phyloP scores from a whole-genome alignment of 306 rosid genomes.

The Nissolia schottii region DNA sequence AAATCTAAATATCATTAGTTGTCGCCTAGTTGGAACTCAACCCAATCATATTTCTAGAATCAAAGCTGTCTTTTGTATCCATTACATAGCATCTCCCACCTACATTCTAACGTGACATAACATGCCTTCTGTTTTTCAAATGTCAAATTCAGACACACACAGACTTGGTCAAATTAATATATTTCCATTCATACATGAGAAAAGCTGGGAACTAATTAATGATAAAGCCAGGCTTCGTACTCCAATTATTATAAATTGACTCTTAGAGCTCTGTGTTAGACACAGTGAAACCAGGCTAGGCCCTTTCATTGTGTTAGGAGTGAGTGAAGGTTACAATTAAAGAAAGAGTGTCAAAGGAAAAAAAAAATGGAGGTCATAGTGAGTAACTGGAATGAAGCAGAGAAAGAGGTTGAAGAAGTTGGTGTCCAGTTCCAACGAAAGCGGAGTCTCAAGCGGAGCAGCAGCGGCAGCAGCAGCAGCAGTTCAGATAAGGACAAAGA shows the following conservation, averaged over 20 bases:
- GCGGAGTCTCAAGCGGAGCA: background rate
- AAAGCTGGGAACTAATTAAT: background rate
- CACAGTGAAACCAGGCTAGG: background rate
- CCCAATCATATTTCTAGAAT: background rate
- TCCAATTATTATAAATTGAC: slow-evolving; percentile 8
- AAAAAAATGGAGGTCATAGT: slow-evolving; percentile 16
- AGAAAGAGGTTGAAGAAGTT: slow-evolving; percentile 17
- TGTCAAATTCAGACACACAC: background rate
- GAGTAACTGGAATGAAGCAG: slow-evolving; percentile 28
- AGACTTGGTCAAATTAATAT: background rate
- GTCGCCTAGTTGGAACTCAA: background rate
- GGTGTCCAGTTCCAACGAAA: slow-evolving; percentile 27
- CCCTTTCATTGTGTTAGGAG: background rate
- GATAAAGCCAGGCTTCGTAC: background rate
- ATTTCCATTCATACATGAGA: background rate
- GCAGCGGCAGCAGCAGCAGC: background rate
- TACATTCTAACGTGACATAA: no score
- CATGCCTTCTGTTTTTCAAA: background rate
- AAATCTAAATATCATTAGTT: background rate
- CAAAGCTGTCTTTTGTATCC: background rate
- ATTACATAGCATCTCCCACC: no score
- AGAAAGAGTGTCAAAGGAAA: slow-evolving; percentile 18
- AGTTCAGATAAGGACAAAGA: background rate
- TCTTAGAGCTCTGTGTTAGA: background rate
- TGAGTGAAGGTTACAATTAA: slow-evolving; percentile 7